Evolutionary conservation across 768 basidiomycete genomes (phyloP).

Genomic region (Filobasidium wieringae): DNA sequence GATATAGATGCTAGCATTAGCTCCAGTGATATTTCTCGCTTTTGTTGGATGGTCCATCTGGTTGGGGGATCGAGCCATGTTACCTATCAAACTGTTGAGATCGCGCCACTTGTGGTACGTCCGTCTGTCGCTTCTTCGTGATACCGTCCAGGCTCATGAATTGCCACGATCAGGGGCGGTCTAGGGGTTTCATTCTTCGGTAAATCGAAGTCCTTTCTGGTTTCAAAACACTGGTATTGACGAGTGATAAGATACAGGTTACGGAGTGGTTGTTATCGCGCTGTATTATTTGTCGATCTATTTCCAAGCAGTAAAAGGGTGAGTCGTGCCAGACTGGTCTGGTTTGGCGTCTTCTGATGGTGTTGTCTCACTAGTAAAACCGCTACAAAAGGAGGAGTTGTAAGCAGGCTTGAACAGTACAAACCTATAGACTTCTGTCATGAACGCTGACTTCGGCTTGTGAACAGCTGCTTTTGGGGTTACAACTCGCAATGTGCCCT

Average conservation of each 20-base stretch:
- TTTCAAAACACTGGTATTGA: neutral
- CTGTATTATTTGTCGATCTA: slow-evolving; percentile 21
- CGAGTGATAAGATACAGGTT: slow-evolving; percentile 1
- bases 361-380: slow-evolving; percentile 11
- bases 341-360: slow-evolving; percentile 16
- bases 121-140: no score
- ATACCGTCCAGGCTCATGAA: no score
- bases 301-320: slow-evolving; percentile 23
- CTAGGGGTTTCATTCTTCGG: slow-evolving; percentile 19
- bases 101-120: slow-evolving; percentile 11
- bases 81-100: slow-evolving; percentile 14
- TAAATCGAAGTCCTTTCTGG: neutral
- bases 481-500: neutral
- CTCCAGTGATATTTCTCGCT: slow-evolving; percentile 9
- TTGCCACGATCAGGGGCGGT: slow-evolving; percentile 11
- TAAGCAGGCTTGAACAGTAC: neutral
- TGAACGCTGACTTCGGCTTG: neutral
- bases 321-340: slow-evolving; percentile 11
- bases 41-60: slow-evolving; percentile 15
- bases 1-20: slow-evolving; percentile 13
- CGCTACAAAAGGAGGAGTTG: slow-evolving; percentile 16
- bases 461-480: neutral
- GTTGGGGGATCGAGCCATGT: slow-evolving; percentile 18
- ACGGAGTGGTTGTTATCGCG: slow-evolving; percentile 16
- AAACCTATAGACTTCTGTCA: no score